A percentile compares a stretch with the other conserved stretches of the same genome.
phyloP scores from a whole-genome alignment of 2,329 filamentous ascomycete species.

The Diplodia intermedia region DNA sequence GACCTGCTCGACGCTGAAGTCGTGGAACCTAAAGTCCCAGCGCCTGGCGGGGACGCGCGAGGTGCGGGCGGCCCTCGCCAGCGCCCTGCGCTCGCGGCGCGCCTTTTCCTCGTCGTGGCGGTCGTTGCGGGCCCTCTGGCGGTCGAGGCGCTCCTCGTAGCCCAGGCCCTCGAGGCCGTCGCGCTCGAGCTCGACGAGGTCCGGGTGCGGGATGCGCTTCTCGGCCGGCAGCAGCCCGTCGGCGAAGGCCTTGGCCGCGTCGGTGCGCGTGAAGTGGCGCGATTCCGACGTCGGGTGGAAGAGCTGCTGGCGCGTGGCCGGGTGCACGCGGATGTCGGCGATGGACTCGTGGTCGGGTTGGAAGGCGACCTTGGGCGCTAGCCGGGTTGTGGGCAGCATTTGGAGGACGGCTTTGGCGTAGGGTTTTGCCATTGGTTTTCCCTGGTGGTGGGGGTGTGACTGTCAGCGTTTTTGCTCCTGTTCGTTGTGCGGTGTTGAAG shows the following conservation, averaged over 20 bases:
- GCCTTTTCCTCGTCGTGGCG: constrained; percentile 51
- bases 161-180: constrained; percentile 42
- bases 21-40: constrained; percentile 67
- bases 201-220: constrained; percentile 68
- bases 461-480: neutral
- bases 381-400: constrained; percentile 72
- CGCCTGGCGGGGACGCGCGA: constrained; percentile 54
- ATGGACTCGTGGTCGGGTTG: constrained; percentile 64
- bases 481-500: no score
- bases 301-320: constrained; percentile 61
- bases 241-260: constrained; percentile 68
- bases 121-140: constrained; percentile 42
- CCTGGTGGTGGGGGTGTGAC: constrained; percentile 58
- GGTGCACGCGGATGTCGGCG: constrained; percentile 68
- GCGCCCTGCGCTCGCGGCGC: constrained; percentile 49
- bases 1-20: constrained; percentile 63
- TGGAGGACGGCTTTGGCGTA: constrained; percentile 77
- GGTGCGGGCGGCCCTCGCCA: constrained; percentile 48
- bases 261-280: constrained; percentile 68
- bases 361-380: constrained; percentile 43
- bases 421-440: constrained; percentile 75
- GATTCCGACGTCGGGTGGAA: constrained; percentile 71
- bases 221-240: constrained; percentile 67
- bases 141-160: constrained; percentile 47
- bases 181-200: constrained; percentile 59